Conservation (phyloP, 352 stramenopile species). For the Peronospora belbahrii region DNA sequence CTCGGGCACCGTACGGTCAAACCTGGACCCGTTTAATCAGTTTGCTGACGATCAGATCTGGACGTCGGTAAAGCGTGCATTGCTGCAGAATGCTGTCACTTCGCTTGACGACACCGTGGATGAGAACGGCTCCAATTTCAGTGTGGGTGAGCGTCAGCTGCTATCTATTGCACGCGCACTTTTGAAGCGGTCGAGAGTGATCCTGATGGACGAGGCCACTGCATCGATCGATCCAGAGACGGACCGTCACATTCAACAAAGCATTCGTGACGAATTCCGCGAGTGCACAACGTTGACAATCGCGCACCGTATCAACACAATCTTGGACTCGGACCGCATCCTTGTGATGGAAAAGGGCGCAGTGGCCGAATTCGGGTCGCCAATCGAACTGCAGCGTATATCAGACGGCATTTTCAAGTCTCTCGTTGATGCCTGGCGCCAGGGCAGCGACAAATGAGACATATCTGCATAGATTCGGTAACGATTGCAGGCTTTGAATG, state of each 20-base stretch:
- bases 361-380: constrained; percentile 19
- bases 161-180: constrained; percentile 93
- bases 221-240: constrained; percentile 79
- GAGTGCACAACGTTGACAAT: constrained; percentile 91
- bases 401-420: constrained; percentile 17
- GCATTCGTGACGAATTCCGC: constrained; percentile 87
- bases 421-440: constrained; percentile 46
- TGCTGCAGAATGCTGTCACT: constrained; percentile 44
- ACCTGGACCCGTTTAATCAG: constrained; percentile 82
- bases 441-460: constrained; percentile 44
- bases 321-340: constrained; percentile 89
- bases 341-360: constrained; percentile 79
- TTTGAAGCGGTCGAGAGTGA: constrained; percentile 74
- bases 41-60: constrained; percentile 31
- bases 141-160: constrained; percentile 91
- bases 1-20: constrained; percentile 77
- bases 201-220: constrained; percentile 95
- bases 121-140: no score
- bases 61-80: constrained; percentile 11
- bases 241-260: constrained; percentile 56
- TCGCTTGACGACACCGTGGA: constrained; percentile 88
- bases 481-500: no score
- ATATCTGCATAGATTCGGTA: no score
- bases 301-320: constrained; percentile 90
- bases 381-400: constrained; percentile 34